Evolutionary conservation across 441 rosid species (phyloP).

Genomic region (Macaranga tanarius): DNA sequence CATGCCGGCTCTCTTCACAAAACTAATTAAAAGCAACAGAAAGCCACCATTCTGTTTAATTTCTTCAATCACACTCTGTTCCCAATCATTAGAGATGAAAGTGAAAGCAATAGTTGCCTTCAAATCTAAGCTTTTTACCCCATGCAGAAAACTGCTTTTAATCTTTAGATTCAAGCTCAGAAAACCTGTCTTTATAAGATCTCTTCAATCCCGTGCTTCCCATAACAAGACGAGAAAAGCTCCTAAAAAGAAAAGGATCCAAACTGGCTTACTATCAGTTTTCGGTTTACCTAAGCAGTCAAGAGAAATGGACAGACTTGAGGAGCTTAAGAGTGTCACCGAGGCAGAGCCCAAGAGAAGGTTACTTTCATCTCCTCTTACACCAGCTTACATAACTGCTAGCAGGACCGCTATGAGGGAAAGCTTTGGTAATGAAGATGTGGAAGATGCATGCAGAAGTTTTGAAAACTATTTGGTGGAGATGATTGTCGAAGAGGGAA

Average conservation of each 20-base stretch:
- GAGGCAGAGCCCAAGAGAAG: slow-evolving; percentile 25
- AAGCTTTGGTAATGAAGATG: slow-evolving; percentile 32
- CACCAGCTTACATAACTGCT: slow-evolving; percentile 38
- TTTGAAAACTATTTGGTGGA: slow-evolving; percentile 81
- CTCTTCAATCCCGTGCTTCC: slow-evolving; percentile 28
- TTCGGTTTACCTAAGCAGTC: slow-evolving; percentile 26
- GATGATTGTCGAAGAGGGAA: slow-evolving; percentile 74
- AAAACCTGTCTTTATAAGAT: slow-evolving; percentile 45
- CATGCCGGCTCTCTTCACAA: not conserved
- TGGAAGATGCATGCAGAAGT: slow-evolving; percentile 73
- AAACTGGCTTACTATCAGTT: slow-evolving; percentile 18
- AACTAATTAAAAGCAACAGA: not conserved
- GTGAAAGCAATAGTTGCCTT: slow-evolving; percentile 59
- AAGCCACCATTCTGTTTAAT: not conserved
- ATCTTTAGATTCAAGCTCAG: slow-evolving; percentile 49
- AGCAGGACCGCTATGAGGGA: slow-evolving; percentile 23
- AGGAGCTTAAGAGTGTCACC: slow-evolving; percentile 24
- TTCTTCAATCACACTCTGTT: slow-evolving; percentile 27
- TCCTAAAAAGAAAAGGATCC: slow-evolving; percentile 9
- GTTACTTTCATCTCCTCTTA: slow-evolving; percentile 42
- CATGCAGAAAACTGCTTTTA: slow-evolving; percentile 45
- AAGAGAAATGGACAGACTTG: slow-evolving; percentile 37
- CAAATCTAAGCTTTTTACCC: slow-evolving; percentile 57
- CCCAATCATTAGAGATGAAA: slow-evolving; percentile 40
- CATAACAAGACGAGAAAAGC: slow-evolving; percentile 25